Base-by-base conservation (phyloP, 192 early-diverging fungal genomes). In the Coemansia sp. region DNA sequence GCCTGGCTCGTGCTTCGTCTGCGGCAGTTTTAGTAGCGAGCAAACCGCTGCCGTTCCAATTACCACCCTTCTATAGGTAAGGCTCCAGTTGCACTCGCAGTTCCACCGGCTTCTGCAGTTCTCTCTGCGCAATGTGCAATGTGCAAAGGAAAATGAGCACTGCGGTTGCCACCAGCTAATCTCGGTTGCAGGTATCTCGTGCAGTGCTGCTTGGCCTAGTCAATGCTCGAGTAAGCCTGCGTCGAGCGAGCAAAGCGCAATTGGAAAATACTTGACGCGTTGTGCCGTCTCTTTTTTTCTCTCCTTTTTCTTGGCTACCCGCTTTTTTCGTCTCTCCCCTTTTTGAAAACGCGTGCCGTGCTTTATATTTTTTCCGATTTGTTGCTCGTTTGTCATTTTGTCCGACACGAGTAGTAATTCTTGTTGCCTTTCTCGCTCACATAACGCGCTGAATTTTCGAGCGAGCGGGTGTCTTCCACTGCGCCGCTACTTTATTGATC, bases 271-370 rank as follows among this genome's bases (percentile, higher is more conserved):
- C 19, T 39, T 39, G 38, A 39, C 38, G 38, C 38, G 38, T 39
- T 39, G 38, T n/a, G n/a, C n/a, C n/a, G n/a, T n/a, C n/a, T 17
- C 38, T 39, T 39, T 39, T 39, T 10, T 10, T 8, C 28, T 30
- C 29, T 30, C 30, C 23, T 55, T 19, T 8, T 28, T 32, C 45
- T 14, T 30, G 26, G 23, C 44, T 58, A 35, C 34, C 25, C 35
- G 26, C 53, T 34, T 48, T 41, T 38, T 58, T 40, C 29, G 50
- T 35, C 5, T 31, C 9, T 56, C 40, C 34, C 45, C 42, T 38
- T 32, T 14, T 20, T 39, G 6, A 45, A 45, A 23, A 45, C 43
- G 43, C 38, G 23, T 44, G 39, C 31, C 43, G 26, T 43, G 29
- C 36, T 53, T 51, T 28, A 31, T 27, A 10, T 61, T 25, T 38